Percentiles rank a stretch among this genome's conserved stretches.
Conservation (phyloP, 2,329 filamentous ascomycete species). For the Talaromyces sp. region DNA sequence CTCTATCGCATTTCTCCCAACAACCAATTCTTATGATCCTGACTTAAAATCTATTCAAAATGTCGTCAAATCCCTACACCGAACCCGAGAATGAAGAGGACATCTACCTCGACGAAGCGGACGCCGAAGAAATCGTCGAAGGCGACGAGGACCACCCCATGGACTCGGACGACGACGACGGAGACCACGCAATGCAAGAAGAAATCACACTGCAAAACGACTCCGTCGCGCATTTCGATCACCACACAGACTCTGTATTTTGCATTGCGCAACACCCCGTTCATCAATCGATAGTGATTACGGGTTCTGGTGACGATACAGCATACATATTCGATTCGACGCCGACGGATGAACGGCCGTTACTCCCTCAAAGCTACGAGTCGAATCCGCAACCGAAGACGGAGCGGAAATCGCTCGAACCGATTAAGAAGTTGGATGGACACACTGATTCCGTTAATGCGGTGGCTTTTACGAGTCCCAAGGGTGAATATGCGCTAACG, state of each 20-base stretch:
- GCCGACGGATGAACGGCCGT: conserved; percentile 56
- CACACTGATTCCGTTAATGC: conserved; percentile 91
- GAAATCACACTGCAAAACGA: conserved; percentile 80
- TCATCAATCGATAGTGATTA: conserved; percentile 74
- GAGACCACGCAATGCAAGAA: conserved; percentile 25
- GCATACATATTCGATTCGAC: conserved; percentile 83
- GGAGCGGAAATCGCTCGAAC: conserved; percentile 60
- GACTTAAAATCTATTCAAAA: conserved; percentile 18
- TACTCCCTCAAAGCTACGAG: conserved; percentile 75
- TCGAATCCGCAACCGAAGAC: conserved; percentile 61
- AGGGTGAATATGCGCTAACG: conserved; percentile 80
- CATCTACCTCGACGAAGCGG: conserved; percentile 72
- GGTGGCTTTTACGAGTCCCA: conserved; percentile 77
- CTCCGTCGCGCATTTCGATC: conserved; percentile 87
- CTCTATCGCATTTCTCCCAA: neutral
- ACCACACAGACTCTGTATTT: conserved; percentile 88
- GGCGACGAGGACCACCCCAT: conserved; percentile 70
- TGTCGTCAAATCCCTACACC: conserved; percentile 37
- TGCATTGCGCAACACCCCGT: conserved; percentile 89
- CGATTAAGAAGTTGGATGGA: conserved; percentile 75
- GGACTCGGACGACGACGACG: conserved; percentile 64
- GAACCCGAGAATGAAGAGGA: conserved; percentile 57
- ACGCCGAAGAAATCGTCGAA: conserved; percentile 73
- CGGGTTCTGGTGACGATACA: conserved; percentile 81
- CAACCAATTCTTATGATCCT: neutral